Conservation (phyloP, 139 green algal genomes). For the Limnomonas spitsbergensis region DNA sequence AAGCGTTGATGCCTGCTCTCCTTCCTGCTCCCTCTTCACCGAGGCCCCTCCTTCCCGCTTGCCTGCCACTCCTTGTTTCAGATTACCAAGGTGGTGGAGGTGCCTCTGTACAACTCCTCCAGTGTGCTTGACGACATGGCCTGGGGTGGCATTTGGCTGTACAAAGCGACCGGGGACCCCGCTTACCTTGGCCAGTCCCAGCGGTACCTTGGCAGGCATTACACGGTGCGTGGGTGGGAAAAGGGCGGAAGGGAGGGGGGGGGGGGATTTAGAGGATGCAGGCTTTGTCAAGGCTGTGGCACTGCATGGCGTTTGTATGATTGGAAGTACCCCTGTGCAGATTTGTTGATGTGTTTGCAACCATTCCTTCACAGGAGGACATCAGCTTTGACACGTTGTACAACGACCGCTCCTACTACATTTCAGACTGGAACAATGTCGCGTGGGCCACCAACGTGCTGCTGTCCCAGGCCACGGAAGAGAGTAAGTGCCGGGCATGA, state of each 20-base stretch:
- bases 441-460: constrained; percentile 21
- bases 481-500: background rate
- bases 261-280: too few species aligned
- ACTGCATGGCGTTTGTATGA: background rate
- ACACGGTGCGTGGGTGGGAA: constrained; percentile 18
- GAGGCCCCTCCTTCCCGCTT: too few species aligned
- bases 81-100: background rate
- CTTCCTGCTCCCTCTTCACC: too few species aligned
- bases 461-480: constrained; percentile 4
- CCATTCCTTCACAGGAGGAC: constrained; percentile 6
- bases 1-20: too few species aligned
- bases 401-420: constrained; percentile 15
- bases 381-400: background rate
- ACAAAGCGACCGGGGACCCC: constrained; percentile 6
- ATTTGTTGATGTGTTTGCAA: too few species aligned
- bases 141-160: constrained; percentile 13
- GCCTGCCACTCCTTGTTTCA: too few species aligned
- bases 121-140: constrained; percentile 16
- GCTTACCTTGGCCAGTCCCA: constrained; percentile 4
- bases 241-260: too few species aligned
- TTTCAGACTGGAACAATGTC: constrained; percentile 22
- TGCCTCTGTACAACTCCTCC: constrained; percentile 22
- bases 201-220: constrained; percentile 7
- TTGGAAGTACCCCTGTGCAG: too few species aligned
- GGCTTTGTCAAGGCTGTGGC: background rate